Base-by-base conservation (phyloP, 169 alveolate species). In the Perkinsus olseni region DNA sequence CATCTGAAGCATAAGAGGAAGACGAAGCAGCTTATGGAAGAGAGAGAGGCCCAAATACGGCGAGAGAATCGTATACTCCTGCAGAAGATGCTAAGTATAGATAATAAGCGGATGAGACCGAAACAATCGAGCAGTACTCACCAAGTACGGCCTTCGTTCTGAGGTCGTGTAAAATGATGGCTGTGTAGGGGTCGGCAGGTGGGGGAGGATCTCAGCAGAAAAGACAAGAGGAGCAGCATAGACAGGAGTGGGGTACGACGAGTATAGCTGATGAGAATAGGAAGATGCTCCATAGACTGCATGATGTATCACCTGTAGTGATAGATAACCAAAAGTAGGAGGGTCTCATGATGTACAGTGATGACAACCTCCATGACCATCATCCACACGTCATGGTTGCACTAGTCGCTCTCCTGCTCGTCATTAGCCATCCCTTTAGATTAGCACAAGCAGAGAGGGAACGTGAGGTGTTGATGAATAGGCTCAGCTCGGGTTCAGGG, bases 81-180 rank as follows among this genome's bases (percentile, higher is more conserved):
- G 21, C 38, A 93, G 11, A 93, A 93, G 92, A 74, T 93, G 93
- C 40, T 90, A 39, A 91, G 82, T 36, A 93, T 93, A 10, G 94
- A 93, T 90, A 39, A 38, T 51, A 91, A 93, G 28, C 3, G 50
- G 17, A 62, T 13, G 34, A 62, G 28, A 62, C 28, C 1, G 17
- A 24, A 4, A 62, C 37, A 28, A 4, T 62, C 31, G 4, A 62
- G 31, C 82, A 62, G 31, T 1, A 62, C 1, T 8, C 31, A 62
- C 17, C 82, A 62, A 6, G 50, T 40, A 40, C 50, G 50, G 11
- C 50, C n/a, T n/a, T n/a, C n/a, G n/a, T n/a, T n/a, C n/a, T n/a
- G n/a, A n/a, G n/a, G n/a, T 40, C 11, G 11, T 40, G 11, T 40
- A 40, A 6, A 11, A 40, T 40, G 50, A 40, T 40, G 3, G 11